phyloP scores from a whole-genome alignment of 257 asterid species.

The Nicotiana sylvestris region DNA sequence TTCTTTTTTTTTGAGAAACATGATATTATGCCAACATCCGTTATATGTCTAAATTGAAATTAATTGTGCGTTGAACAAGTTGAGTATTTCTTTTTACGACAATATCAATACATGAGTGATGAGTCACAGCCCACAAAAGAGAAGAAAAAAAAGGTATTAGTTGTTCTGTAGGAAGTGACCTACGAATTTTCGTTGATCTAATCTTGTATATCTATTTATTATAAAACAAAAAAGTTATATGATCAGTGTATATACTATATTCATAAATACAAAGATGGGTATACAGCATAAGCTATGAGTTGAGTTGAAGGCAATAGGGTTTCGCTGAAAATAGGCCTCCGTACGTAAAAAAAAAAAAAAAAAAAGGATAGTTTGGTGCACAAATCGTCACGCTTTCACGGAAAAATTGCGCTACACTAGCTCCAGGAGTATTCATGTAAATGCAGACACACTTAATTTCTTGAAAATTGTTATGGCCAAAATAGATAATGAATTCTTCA shows the following conservation, averaged over 20 bases:
- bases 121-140: constrained; percentile 4
- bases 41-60: neutral
- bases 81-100: neutral
- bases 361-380: no score
- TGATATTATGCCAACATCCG: neutral
- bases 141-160: neutral
- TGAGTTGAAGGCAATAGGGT: no score
- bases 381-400: no score
- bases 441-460: neutral
- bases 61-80: neutral
- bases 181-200: neutral
- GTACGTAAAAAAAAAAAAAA: no score
- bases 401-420: no score
- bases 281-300: no score
- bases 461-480: neutral
- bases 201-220: neutral
- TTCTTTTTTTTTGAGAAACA: no score
- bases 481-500: neutral
- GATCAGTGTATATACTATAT: neutral
- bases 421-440: neutral
- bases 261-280: neutral
- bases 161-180: neutral
- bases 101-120: neutral
- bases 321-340: no score
- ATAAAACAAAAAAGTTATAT: neutral